Base-by-base conservation (phyloP, 495 filamentous ascomycete species). In the Talaromyces adpressus region DNA sequence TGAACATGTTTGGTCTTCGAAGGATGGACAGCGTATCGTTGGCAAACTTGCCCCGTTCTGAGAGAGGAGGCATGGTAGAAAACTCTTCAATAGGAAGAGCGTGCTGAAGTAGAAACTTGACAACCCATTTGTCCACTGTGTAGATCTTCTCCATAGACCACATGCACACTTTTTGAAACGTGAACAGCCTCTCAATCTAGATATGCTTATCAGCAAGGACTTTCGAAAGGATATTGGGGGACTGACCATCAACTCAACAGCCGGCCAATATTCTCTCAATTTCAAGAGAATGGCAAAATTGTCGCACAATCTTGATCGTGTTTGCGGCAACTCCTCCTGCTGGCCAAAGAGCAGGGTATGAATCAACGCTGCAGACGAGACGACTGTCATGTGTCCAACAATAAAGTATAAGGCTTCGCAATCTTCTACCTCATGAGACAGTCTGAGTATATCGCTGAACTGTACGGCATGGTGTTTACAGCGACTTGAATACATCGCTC, bases 331-430 rank as follows among this genome's bases (percentile, higher is more conserved):
- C 61, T 74, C 72, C 30, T 66, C 30, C 27, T 57, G 23, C 7
- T 62, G 64, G 2, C 72, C 72, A 66, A 74, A 68, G 4, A 74
- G 41, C 16, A 70, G 59, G 7, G 72, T 70, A 51, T 74, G 72
- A 0, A 74, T 62, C 11, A 72, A 71, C 6, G 54, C 54, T 20
- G 54, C 54, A 3, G 72, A 74, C 18, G 70, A 74, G 12, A 72
- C 70, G 6, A 74, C 36, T 41, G 36, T 41, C 36, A 41, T 41
- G 14, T 41, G 36, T 6, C 36, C 36, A 41, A 41, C 36, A 41
- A 41, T 41, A 9, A 41, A 16, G 36, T 41, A 41, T 41, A 41
- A 41, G 14, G 36, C 36, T 41, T 41, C 36, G 12, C 36, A 41
- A 3, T 41, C 36, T 41, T 41, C 36, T 1, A 41, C 12, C 14